phyloP scores from a whole-genome alignment of 495 filamentous ascomycete species.

The Astrothelium macrocarpum region DNA sequence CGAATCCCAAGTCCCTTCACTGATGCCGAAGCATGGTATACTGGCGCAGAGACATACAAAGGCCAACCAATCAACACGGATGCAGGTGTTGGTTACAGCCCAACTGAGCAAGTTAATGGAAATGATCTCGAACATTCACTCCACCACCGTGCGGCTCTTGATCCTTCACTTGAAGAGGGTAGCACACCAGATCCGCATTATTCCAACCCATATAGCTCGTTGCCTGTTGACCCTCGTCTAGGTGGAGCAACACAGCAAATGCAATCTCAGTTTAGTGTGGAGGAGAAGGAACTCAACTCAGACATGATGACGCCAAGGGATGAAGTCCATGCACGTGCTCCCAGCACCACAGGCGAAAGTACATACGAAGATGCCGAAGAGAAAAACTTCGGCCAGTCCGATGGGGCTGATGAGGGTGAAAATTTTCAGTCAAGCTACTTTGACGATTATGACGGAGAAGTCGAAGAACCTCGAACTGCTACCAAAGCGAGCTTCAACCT shows the following conservation, averaged over 20 bases:
- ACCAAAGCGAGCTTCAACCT: constrained; percentile 24
- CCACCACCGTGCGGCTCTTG: background rate
- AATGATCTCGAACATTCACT: background rate
- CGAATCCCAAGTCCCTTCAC: constrained; percentile 80
- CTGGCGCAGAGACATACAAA: constrained; percentile 12
- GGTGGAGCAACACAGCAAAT: background rate
- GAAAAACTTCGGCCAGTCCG: too few species aligned
- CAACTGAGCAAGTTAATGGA: background rate
- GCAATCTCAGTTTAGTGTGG: background rate
- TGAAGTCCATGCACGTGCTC: background rate
- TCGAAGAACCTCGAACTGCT: background rate
- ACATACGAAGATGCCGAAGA: constrained; percentile 53
- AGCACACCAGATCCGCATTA: background rate
- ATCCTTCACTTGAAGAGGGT: background rate
- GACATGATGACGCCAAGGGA: constrained; percentile 2
- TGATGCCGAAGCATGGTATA: constrained; percentile 66
- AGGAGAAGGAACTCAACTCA: background rate
- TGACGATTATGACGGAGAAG: constrained; percentile 1
- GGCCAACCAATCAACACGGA: constrained; percentile 25
- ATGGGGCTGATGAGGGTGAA: background rate
- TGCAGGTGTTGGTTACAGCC: constrained; percentile 27
- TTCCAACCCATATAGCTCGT: background rate
- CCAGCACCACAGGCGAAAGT: constrained; percentile 28
- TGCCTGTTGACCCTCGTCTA: constrained; percentile 1
- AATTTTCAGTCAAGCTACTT: constrained; percentile 3